A percentile compares a stretch with the other conserved stretches of the same genome.
phyloP scores from a whole-genome alignment of 208 protist species.

The Leptomonas pyrrhocoris region DNA sequence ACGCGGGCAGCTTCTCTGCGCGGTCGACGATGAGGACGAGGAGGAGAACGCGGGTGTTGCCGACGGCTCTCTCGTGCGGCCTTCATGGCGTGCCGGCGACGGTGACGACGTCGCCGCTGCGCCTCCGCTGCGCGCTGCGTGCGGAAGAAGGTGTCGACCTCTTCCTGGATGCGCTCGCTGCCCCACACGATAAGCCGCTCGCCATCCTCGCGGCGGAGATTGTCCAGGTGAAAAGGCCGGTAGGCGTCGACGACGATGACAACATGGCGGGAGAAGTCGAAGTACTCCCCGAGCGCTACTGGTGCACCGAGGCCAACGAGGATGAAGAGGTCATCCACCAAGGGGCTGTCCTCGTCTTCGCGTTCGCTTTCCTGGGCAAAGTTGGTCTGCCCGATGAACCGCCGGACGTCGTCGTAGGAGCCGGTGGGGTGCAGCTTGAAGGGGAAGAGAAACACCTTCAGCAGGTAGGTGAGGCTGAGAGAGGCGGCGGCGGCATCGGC shows the following conservation, averaged over 20 bases:
- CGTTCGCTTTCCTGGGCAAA: slow-evolving; percentile 60
- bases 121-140: slow-evolving; percentile 30
- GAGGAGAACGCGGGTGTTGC: neutral
- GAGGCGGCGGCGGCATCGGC: slow-evolving; percentile 83
- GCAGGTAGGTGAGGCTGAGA: slow-evolving; percentile 63
- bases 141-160: slow-evolving; percentile 80
- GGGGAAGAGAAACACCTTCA: slow-evolving; percentile 73
- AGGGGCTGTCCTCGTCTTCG: slow-evolving; percentile 20
- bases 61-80: neutral
- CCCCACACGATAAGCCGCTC: slow-evolving; percentile 72
- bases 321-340: slow-evolving; percentile 71
- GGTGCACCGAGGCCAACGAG: slow-evolving; percentile 79
- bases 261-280: slow-evolving; percentile 71
- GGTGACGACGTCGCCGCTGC: slow-evolving; percentile 39
- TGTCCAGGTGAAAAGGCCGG: slow-evolving; percentile 77
- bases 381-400: slow-evolving; percentile 60
- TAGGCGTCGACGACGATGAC: slow-evolving; percentile 81
- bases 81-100: slow-evolving; percentile 25
- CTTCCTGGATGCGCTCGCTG: slow-evolving; percentile 51
- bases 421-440: slow-evolving; percentile 83
- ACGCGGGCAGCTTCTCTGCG: neutral
- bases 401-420: slow-evolving; percentile 58
- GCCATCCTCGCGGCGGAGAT: slow-evolving; percentile 61
- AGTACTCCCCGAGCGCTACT: slow-evolving; percentile 57
- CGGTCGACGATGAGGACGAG: slow-evolving; percentile 15